Evolutionary conservation across 2,329 filamentous ascomycete species (phyloP), one percentile per base, ranked within the genome.

Genomic region (Venturia oleaginea): DNA sequence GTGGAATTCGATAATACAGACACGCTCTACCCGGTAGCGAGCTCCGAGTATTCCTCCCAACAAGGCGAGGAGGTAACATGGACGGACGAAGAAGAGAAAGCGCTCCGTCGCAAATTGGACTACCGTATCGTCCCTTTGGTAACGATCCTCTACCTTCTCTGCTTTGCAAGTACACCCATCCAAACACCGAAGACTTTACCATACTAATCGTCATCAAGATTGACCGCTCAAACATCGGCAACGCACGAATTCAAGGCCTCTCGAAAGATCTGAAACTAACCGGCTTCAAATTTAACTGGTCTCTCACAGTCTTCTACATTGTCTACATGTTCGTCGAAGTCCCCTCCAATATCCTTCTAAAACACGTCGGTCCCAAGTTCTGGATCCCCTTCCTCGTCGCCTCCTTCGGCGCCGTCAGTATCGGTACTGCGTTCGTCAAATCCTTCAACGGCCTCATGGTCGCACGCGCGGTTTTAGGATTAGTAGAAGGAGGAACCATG

Each of bases 61-160:
- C 15, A 34, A 57, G 51, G 19, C 15, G 51, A 34, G 40, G 73
- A 72, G 22, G 71, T 79, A 46, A 74, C 74, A 46, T 84, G 82
- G 81, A 84, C 82, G 0, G 78, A 79, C 2, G 87, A 92, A 63
- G 92, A 97, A 74, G 92, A 94, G 72, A 77, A 74, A 27, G 79
- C 80, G 3, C 86, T 95, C 8, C 81, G 92, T 64, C 81, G 80
- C 70, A 92, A 90, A 76, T 85, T 96, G 68, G 92, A 96, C 73
- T 81, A 84, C 64, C 85, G 82, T 67, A 81, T 97, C 62, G 90
- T 96, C 4, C 74, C 90, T 0, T 94, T 96, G 72, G 82, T 96
- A 68, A 89, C 90, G 13, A 73, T 93, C 66, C 80, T 96, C 19
- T 97, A 94, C 73, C 83, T 95, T 80, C 79, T 96, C 67, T 89